Evolutionary conservation across 2,329 filamentous ascomycete species (phyloP).

Genomic region (Aspergillus transmontanensis): DNA sequence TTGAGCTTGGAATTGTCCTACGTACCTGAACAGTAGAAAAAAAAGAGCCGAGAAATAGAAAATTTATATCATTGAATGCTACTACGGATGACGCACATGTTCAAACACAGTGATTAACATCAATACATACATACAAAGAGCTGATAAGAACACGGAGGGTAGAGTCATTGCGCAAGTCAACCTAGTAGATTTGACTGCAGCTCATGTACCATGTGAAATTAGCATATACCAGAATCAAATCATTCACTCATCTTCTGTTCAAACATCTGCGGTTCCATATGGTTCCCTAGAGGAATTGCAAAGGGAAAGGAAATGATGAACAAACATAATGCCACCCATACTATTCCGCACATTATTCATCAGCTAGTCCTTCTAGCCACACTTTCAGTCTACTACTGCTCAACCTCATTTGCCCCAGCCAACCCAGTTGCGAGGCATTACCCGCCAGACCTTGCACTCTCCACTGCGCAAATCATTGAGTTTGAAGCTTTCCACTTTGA

Average conservation of each 20-base stretch:
- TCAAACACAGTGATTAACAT: constrained; percentile 9
- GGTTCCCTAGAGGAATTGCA: background rate
- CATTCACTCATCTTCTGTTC: constrained; percentile 23
- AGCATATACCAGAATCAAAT: constrained; percentile 26
- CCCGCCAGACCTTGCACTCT: constrained; percentile 95
- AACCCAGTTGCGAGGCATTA: constrained; percentile 90
- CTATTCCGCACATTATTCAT: constrained; percentile 5
- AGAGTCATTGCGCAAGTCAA: constrained; percentile 1
- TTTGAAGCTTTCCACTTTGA: constrained; percentile 91
- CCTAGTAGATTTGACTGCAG: constrained; percentile 4
- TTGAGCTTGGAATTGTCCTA: too few species aligned
- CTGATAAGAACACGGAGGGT: constrained; percentile 14
- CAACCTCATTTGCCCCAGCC: constrained; percentile 67
- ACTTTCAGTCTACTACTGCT: background rate
- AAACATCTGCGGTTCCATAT: constrained; percentile 7
- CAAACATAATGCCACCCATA: constrained; percentile 6
- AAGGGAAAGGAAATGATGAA: constrained; percentile 3
- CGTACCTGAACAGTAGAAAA: too few species aligned
- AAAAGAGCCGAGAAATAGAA: background rate
- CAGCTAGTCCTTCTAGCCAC: constrained; percentile 8
- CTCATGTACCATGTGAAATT: constrained; percentile 23
- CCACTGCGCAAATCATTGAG: constrained; percentile 88
- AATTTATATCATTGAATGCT: background rate
- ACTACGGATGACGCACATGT: background rate
- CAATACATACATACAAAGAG: constrained; percentile 24